These are phyloP conservation scores for Hypoxylon cercidicola DNA, from an alignment of 495 filamentous ascomycete species.

Conservation along the genomic window DNA sequence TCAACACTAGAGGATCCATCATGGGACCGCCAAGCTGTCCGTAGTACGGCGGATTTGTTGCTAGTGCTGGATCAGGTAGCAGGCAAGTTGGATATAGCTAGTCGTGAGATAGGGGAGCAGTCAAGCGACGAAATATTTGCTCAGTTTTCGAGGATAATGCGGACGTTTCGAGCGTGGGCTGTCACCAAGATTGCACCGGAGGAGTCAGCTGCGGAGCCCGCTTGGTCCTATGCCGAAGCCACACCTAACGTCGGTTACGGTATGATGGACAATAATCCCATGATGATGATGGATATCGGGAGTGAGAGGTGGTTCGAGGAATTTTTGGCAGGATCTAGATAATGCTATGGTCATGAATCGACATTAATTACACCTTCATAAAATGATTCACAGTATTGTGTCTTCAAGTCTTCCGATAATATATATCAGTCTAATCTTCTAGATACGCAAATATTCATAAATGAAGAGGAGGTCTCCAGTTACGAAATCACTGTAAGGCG, in stretches of 20 bases:
- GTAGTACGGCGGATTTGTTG: constrained; percentile 47
- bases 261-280: not conserved
- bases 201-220: not conserved
- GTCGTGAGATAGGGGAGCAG: constrained; percentile 40
- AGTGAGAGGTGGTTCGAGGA: constrained; percentile 13
- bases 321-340: constrained; percentile 6
- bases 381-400: no score
- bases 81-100: constrained; percentile 38
- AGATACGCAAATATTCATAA: no score
- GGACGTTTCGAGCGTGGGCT: constrained; percentile 41
- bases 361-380: no score
- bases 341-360: not conserved
- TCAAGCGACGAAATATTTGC: constrained; percentile 47
- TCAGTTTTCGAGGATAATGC: constrained; percentile 44
- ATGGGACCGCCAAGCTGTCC: constrained; percentile 53
- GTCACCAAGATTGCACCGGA: constrained; percentile 25
- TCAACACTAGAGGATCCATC: constrained; percentile 53
- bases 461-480: no score
- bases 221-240: not conserved
- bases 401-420: no score
- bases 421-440: no score
- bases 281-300: constrained; percentile 12
- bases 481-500: no score
- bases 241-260: not conserved
- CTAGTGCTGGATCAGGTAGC: constrained; percentile 46